Conservation (phyloP, 169 alveolate species). For the Plasmodium falciparum region DNA sequence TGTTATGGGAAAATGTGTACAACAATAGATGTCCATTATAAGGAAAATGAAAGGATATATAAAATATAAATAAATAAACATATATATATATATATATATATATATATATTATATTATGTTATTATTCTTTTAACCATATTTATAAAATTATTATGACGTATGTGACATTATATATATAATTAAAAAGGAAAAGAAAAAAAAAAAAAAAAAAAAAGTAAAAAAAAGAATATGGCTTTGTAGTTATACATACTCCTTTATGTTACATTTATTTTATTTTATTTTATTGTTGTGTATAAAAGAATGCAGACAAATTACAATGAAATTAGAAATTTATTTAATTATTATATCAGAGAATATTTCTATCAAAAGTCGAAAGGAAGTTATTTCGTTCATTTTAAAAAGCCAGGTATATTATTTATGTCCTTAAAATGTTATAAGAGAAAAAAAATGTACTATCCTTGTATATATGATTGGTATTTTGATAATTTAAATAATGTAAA, state of each 20-base stretch:
- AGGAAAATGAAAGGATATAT: too few species aligned
- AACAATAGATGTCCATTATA: too few species aligned
- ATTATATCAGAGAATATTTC: slow-evolving; percentile 75
- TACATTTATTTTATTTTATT: too few species aligned
- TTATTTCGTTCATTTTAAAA: slow-evolving; percentile 65
- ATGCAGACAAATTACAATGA: slow-evolving; percentile 59
- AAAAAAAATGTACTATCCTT: slow-evolving; percentile 61
- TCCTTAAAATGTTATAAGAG: slow-evolving; percentile 73
- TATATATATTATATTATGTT: too few species aligned
- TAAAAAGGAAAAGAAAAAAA: background rate
- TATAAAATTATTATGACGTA: too few species aligned
- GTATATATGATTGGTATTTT: slow-evolving; percentile 75
- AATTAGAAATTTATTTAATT: slow-evolving; percentile 71
- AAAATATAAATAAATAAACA: too few species aligned
- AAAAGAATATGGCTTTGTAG: background rate
- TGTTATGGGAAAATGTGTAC: too few species aligned
- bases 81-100: too few species aligned
- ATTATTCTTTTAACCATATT: too few species aligned
- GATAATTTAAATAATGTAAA: slow-evolving; percentile 50
- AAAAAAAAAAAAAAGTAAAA: background rate
- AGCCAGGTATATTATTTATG: slow-evolving; percentile 74
- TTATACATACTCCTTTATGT: background rate
- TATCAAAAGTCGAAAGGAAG: slow-evolving; percentile 77
- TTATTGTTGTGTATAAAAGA: slow-evolving; percentile 1
- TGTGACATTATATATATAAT: background rate